phyloP scores from a whole-genome alignment of 768 basidiomycete genomes.

The Termitomyces heimii region DNA sequence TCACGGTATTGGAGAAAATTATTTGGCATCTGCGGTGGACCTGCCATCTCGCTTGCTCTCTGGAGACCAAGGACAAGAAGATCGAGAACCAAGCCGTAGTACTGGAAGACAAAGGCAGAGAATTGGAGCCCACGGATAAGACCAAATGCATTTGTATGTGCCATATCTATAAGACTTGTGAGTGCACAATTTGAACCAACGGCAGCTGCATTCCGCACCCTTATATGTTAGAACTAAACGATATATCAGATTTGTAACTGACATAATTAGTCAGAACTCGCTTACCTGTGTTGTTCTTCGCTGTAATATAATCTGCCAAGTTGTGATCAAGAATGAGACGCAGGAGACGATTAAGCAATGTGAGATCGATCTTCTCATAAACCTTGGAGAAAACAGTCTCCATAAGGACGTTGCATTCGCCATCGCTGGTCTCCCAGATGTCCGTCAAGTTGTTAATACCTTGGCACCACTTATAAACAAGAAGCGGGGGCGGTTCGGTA shows the following conservation, averaged over 20 bases:
- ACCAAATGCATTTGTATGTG: constrained; percentile 95
- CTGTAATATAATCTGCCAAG: constrained; percentile 97
- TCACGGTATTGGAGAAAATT: constrained; percentile 98
- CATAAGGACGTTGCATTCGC: constrained; percentile 98
- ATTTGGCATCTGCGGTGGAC: constrained; percentile 95
- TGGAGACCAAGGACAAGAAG: constrained; percentile 95
- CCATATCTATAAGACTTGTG: constrained; percentile 58
- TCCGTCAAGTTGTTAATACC: constrained; percentile 99
- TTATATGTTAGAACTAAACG: constrained; percentile 78
- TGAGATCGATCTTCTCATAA: constrained; percentile 98
- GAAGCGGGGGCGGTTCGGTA: constrained; percentile 92
- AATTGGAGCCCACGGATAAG: constrained; percentile 97
- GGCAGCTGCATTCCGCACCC: constrained; percentile 25
- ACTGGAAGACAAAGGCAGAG: constrained; percentile 99
- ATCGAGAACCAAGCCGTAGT: constrained; percentile 94
- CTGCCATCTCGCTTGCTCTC: constrained; percentile 98
- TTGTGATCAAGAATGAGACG: constrained; percentile 98
- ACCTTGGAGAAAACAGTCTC: constrained; percentile 97
- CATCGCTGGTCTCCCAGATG: constrained; percentile 97
- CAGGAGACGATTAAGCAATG: constrained; percentile 89
- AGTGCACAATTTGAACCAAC: constrained; percentile 2
- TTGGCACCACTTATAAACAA: constrained; percentile 99
- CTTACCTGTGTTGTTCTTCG: constrained; percentile 91
- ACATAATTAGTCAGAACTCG: not conserved
- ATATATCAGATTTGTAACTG: not conserved